These are phyloP conservation scores for Cicer yamashitae DNA, from an alignment of 306 rosid genomes.

Conservation along the genomic window DNA sequence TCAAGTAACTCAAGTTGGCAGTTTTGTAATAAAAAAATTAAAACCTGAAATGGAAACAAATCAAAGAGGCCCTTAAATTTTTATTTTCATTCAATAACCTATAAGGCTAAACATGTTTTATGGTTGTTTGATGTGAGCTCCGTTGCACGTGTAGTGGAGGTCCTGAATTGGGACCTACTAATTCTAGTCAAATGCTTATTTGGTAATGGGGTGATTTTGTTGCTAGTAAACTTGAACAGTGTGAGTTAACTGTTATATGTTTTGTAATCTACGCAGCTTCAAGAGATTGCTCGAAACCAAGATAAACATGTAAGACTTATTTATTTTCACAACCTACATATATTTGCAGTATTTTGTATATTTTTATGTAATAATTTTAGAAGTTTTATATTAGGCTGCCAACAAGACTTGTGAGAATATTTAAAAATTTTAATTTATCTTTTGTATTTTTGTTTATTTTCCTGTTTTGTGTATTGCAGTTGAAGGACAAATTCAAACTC, in stretches of 20 bases:
- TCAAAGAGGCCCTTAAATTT: neutral
- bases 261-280: conserved; percentile 61
- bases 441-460: conserved; percentile 37
- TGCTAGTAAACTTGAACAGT: conserved; percentile 37
- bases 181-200: conserved; percentile 40
- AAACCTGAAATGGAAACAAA: neutral
- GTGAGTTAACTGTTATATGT: conserved; percentile 29
- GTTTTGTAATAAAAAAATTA: neutral
- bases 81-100: neutral
- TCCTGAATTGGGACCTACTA: conserved; percentile 21
- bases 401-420: conserved; percentile 19
- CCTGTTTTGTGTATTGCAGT: conserved; percentile 51
- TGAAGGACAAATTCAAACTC: conserved; percentile 61
- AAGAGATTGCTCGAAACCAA: conserved; percentile 58
- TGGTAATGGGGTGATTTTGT: conserved; percentile 9
- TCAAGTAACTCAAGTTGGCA: neutral
- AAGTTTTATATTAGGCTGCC: conserved; percentile 23
- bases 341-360: conserved; percentile 25
- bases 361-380: conserved; percentile 1
- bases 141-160: neutral
- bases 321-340: neutral
- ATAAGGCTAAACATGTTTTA: conserved; percentile 1
- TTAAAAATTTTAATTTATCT: neutral
- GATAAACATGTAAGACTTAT: conserved; percentile 55
- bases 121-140: conserved; percentile 28